Evolutionary conservation across 2,329 filamentous ascomycete species (phyloP), one percentile per base, ranked within the genome.

Genomic region (Pseudogymnoascus sp.): DNA sequence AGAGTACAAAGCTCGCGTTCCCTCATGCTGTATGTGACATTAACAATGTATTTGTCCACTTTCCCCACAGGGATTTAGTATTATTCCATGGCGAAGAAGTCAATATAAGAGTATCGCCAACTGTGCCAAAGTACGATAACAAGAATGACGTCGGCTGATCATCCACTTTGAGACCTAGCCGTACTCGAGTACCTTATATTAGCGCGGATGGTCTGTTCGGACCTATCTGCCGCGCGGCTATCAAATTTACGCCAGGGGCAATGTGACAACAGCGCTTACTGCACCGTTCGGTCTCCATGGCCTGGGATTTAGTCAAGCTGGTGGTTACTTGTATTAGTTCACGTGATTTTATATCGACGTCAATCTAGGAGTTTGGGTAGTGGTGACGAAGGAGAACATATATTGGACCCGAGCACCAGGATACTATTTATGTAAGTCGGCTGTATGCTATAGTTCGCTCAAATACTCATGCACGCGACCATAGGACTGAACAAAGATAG

Each of bases 141-240:
- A 33, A 12, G 15, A 30, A 53, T 53, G 47, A 53, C 47, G 47
- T 53, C 47, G 47, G 28, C 47, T 53, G 47, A 35, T 53, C 47
- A 53, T 53, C 47, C 47, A 33, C 47, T 33, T 53, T 53, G 15
- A 33, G 28, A n/a, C 47, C 47, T 35, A 53, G 28, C 6, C 11
- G 47, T 53, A 33, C 47, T 33, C 28, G 28, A 53, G 47, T 53
- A 53, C 47, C 28, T 53, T 33, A 53, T 35, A 53, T 53, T 53
- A 18, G 47, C 47, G 47, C 47, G 28, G n/a, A 7, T 20, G 28
- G 25, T n/a, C 14, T 9, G 28, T 33, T 33, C 25, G 8, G 25
- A 1, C 1, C 2, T 7, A 12, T 8, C 18, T 53, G 47, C 9
- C 47, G 47, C 47, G 47, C 47, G 47, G 28, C 47, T 53, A 33